Percentiles rank a stretch among this genome's conserved stretches.
Evolutionary conservation across 129 eudicot genomes (phyloP).

Genomic region (Centella asiatica): DNA sequence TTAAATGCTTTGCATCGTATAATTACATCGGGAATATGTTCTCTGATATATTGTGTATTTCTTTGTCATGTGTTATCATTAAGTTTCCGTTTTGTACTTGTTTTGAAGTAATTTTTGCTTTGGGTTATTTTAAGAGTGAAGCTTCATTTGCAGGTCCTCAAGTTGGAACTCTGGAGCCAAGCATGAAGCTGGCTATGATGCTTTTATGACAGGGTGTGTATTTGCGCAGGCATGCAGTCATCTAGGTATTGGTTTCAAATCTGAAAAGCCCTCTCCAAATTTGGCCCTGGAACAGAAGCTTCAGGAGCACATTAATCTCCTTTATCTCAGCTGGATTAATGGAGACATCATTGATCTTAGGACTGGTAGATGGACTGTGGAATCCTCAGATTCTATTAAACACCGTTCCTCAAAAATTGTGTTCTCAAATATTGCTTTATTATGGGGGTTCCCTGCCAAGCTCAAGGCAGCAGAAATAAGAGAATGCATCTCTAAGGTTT

Average conservation of each 20-base stretch:
- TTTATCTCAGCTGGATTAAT: conserved; percentile 77
- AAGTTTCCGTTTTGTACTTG: too few species aligned
- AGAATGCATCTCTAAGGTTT: conserved; percentile 50
- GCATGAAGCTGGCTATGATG: conserved; percentile 98
- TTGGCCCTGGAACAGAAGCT: conserved; percentile 48
- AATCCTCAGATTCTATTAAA: conserved; percentile 24
- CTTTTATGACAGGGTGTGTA: conserved; percentile 93
- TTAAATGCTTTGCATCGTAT: too few species aligned
- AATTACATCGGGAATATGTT: too few species aligned
- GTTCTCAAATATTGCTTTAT: conserved; percentile 46
- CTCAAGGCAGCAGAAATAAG: conserved; percentile 57
- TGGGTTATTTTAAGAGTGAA: conserved; percentile 1
- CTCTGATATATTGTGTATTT: too few species aligned
- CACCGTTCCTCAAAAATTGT: conserved; percentile 21
- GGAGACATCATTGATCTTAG: conserved; percentile 67
- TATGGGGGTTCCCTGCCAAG: conserved; percentile 65
- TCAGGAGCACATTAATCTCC: conserved; percentile 53
- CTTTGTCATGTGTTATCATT: neutral
- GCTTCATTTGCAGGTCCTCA: conserved; percentile 42
- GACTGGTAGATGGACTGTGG: conserved; percentile 42
- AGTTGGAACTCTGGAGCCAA: conserved; percentile 97
- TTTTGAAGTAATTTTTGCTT: neutral
- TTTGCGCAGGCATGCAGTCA: conserved; percentile 82
- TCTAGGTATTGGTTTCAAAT: conserved; percentile 44
- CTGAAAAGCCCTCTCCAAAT: conserved; percentile 5